Base-by-base conservation (phyloP, 306 rosid species). In the Acacia melanoxylon region DNA sequence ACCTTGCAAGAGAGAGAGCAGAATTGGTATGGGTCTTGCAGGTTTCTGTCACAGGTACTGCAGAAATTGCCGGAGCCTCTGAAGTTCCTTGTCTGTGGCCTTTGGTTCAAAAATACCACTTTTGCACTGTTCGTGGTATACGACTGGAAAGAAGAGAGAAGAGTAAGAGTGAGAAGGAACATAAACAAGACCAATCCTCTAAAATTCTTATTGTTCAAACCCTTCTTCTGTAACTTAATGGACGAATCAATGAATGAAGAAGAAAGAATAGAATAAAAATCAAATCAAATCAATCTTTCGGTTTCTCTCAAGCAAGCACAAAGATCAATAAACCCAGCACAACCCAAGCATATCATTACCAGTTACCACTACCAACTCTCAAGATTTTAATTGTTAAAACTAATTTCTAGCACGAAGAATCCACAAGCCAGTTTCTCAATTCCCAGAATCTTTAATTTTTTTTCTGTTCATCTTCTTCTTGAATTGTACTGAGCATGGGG, bases 1-100 rank as follows among this genome's bases (percentile, higher is more conserved):
- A 96, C 99, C 99, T 93, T 96, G 99, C 99, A 96, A 22, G 90
- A 87, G 71, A 96, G 87, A 63, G 95, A 96, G 83, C 99, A 96
- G 85, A 88, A 96, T 37, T 85, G 87, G 82, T 90, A 96, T 42
- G 95, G 92, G 83, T 91, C 89, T 86, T 96, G 98, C 73, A 96
- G 89, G 80, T 84, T 89, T 85, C 98, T 89, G 91, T 91, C 90
- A 74, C 99, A 96, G 85, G 98, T 91, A 83, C 76, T 78, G 89
- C 99, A 96, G 74, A 83, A 67, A 68, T 92, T 96, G 86, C 98
- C 89, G 86, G 92, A 82, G 91, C 92, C 91, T 90, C 91, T 89
- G 76, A 88, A 86, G 84, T 72, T 89, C 88, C 89, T 87, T 33
- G 94, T 79, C 74, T 82, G 92, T 25, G 93, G 88, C 86, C 99